phyloP scores from a whole-genome alignment of 768 basidiomycete genomes.

The Tylopilus felleus region DNA sequence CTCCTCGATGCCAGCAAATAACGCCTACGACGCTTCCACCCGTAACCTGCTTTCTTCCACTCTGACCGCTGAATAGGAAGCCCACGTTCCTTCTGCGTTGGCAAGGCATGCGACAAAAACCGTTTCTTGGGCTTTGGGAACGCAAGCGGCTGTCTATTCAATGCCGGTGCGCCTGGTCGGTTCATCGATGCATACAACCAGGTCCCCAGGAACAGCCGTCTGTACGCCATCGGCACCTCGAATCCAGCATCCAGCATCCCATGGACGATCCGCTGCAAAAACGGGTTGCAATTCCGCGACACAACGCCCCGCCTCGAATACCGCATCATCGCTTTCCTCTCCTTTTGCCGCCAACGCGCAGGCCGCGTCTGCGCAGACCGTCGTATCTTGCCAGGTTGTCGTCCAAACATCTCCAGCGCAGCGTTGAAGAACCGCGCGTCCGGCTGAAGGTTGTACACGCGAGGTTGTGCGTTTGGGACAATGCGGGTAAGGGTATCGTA shows the following conservation, averaged over 20 bases:
- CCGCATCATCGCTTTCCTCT: constrained; percentile 24
- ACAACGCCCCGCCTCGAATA: constrained; percentile 29
- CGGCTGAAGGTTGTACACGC: constrained; percentile 38
- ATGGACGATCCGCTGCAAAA: constrained; percentile 36
- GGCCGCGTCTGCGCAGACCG: constrained; percentile 16
- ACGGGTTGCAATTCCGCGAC: constrained; percentile 30
- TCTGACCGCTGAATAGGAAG: constrained; percentile 30
- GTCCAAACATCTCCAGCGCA: constrained; percentile 44
- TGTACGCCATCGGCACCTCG: constrained; percentile 39
- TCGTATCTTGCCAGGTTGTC: constrained; percentile 18
- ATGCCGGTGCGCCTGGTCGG: constrained; percentile 1
- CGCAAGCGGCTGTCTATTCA: constrained; percentile 27
- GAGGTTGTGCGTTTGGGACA: constrained; percentile 24
- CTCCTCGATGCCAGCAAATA: not conserved
- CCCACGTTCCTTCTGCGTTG: constrained; percentile 32
- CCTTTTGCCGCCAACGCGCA: constrained; percentile 30
- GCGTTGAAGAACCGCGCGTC: constrained; percentile 73
- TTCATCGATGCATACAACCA: constrained; percentile 23
- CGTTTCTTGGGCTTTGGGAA: constrained; percentile 21
- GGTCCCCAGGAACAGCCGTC: constrained; percentile 38
- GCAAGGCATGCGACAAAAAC: constrained; percentile 25
- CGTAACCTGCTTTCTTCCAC: constrained; percentile 22
- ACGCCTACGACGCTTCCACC: constrained; percentile 21
- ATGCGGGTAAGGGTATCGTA: constrained; percentile 23
- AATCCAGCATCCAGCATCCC: constrained; percentile 41